Base-by-base conservation (phyloP, 2,329 filamentous ascomycete species). In the Aureobasidium sp. region DNA sequence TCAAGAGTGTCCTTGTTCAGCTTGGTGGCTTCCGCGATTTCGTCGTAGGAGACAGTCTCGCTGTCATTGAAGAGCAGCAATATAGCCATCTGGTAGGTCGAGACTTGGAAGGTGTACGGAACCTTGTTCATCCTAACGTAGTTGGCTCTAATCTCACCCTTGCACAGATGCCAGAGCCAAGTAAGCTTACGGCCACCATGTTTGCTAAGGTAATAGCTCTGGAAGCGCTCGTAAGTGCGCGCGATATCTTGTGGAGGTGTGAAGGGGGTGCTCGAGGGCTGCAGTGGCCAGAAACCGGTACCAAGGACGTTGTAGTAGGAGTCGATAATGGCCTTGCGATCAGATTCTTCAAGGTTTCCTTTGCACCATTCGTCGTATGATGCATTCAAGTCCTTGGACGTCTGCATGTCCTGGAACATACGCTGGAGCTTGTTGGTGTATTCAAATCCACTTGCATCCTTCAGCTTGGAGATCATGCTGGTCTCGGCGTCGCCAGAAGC, bases 331-430 rank as follows among this genome's bases (percentile, higher is more conserved):
- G 83, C 84, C 78, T 90, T 90, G 60, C 80, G 76, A 58, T 86
- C 83, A 17, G 85, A 78, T 48, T 82, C 82, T 63, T 85, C 84
- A 44, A 90, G 81, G n/a, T 80, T 79, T 68, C 82, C 82, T 12
- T 82, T 78, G 69, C 92, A 86, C 74, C 83, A 89, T 39, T 91
- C 90, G 70, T 90, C 88, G 80, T 95, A 99, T 33, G 88, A 87
- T 52, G 84, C 83, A 75, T 99, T 99, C 50, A 99, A 83, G 76
- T 99, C 94, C 77, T 97, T 97, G 66, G 93, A 97, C 56, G 96
- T 96, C 74, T 99, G 94, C 81, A 99, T 97, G 72, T 99, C 94
- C 74, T 97, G 93, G 83, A 97, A 99, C 94, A 99, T 99, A 71
- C 95, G 91, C 78, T 97, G 93, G 49, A 99, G 83, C 79, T 97